Base-by-base conservation (phyloP, 495 filamentous ascomycete species). In the Parathielavia appendiculata region DNA sequence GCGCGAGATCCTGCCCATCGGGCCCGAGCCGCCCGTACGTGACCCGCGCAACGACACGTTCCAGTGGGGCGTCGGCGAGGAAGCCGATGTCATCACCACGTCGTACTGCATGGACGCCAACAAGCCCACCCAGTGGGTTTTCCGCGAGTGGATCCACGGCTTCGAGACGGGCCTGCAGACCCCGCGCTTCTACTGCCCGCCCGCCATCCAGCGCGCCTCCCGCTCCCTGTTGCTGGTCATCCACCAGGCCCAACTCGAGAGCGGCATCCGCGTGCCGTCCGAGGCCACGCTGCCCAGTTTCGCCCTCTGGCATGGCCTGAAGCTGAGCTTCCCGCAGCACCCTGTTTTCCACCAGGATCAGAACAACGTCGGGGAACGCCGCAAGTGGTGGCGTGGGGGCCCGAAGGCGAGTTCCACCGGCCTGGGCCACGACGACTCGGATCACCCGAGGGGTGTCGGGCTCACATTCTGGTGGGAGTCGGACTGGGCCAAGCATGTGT, bases 51-150 rank as follows among this genome's bases (percentile, higher is more conserved):
- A 76, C 17, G 81, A 84, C 47, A 63, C 77, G 44, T 83, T 81
- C 63, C 39, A 65, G 41, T 84, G 81, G 81, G 81, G 81, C 43
- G 79, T 82, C n/a, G 81, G 80, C 57, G 80, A 83, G 61, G 76
- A 81, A 17, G 81, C 81, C 16, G 81, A 83, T 58, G 68, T 79
- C 44, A 77, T 84, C 60, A 69, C 72, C 32, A 82, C 80, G 48
- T 72, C 74, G 1, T 78, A 74, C 47, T 80, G 82, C 66, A 73
- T 75, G 52, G 70, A 81, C 57, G 77, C 78, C 47, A 70, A 72
- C n/a, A 63, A 50, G 22, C 63, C 69, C 30, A 50, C 56, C 19
- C 67, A 73, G 52, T 83, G 81, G 81, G 70, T 79, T 43, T 77
- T 78, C 56, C 78, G 75, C 38, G 65, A 69, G 60, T 71, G 69